Base-by-base conservation (phyloP, 1,284 basidiomycete genomes). In the Ustilago hordei region DNA sequence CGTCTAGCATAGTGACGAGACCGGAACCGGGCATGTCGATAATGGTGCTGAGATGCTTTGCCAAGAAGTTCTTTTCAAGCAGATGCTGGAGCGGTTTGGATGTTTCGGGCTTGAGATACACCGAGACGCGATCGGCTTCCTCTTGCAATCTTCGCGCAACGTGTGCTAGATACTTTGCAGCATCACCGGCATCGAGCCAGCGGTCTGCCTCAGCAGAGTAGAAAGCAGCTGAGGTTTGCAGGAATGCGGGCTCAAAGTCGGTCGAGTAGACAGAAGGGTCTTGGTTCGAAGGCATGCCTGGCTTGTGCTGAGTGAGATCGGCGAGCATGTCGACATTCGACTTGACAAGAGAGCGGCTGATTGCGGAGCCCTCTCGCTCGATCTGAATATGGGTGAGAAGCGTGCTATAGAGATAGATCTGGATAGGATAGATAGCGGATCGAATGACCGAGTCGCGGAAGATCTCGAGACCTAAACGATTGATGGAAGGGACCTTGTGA, bases 301-400 rank as follows among this genome's bases (percentile, higher is more conserved):
- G 68, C 39, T 64, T 64, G 28, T 78, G 79, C 35, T 90, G 89
- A 1, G 89, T 88, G 38, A 96, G 89, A 64, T 91, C 89, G 59
- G 92, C 87, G 54, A 98, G 90, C 69, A 99, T 92, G 65, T 96
- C 94, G 45, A 97, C 92, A 72, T 93, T 95, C 80, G 78, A 80
- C 92, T 94, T 93, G 67, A 98, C 91, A 5, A 93, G 92, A 8
- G 94, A 96, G 35, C 94, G 92, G 85, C 95, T 95, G 84, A 99
- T 95, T 55, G 91, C 91, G 78, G 92, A 93, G 31, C 95, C 95
- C 75, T 96, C 92, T 19, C 96, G 92, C 84, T 99, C 96, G 68
- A 94, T 91, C 78, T 91, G 93, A 60, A 99, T 92, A 86, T 96
- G 93, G 38, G 90, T 91, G 60, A 98, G 89, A 52, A 98, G 89